Conservation (phyloP, 2,329 filamentous ascomycete genomes). For the Venturia aucupariae region DNA sequence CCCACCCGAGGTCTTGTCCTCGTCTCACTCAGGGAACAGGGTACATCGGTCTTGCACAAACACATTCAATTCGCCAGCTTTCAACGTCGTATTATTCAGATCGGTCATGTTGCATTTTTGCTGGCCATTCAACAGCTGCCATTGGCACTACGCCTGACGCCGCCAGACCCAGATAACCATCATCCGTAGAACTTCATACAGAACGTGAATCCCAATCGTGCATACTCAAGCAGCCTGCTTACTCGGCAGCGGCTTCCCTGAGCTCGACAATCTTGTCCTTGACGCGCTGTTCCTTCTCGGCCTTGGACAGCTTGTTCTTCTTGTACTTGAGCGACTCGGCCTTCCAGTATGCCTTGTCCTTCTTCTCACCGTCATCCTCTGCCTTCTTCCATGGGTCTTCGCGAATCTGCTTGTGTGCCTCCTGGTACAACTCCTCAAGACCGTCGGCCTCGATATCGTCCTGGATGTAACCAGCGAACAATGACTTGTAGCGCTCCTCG, state of each 20-base stretch:
- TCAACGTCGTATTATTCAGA: neutral
- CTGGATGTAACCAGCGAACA: constrained; percentile 97
- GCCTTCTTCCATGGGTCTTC: constrained; percentile 97
- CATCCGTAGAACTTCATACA: neutral
- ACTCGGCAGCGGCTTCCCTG: constrained; percentile 31
- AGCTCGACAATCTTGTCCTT: constrained; percentile 87
- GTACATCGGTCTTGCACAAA: neutral
- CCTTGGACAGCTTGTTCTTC: constrained; percentile 67
- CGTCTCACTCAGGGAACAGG: neutral
- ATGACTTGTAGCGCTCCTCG: constrained; percentile 98
- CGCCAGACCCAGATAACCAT: neutral
- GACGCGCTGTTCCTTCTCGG: constrained; percentile 72
- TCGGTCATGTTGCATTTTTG: neutral
- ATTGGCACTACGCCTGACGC: neutral
- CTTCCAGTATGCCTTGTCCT: constrained; percentile 97
- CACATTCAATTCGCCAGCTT: neutral
- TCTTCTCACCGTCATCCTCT: constrained; percentile 67
- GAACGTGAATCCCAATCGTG: neutral
- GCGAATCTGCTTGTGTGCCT: constrained; percentile 94
- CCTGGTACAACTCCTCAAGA: constrained; percentile 90
- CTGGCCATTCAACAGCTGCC: neutral
- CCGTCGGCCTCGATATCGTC: constrained; percentile 94
- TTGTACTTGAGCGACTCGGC: constrained; percentile 86
- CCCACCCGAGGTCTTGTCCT: no score
- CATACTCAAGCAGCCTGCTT: neutral